Evolutionary conservation across 1,284 basidiomycete genomes (phyloP), one percentile per base, ranked within the genome.

Genomic region (Chiua sp.): DNA sequence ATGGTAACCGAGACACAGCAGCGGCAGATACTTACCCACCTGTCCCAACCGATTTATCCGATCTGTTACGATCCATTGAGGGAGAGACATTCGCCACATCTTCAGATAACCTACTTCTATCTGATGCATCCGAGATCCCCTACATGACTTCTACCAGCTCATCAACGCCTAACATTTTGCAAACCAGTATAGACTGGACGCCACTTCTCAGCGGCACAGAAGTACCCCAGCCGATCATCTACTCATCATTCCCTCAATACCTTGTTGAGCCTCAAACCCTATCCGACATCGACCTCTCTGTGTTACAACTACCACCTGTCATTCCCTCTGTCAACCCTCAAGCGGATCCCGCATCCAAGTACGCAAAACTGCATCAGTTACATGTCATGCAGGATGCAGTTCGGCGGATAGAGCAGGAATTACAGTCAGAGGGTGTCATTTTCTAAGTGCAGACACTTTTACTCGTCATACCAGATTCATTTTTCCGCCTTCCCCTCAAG

Each of bases 321-420:
- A n/a, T 44, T 2, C 52, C 57, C 3, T 0, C 33, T 39, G 32
- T 42, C 15, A 18, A 48, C 3, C 15, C 47, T 42, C 51, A 44
- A 51, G 37, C 3, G 3, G 57, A 69, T n/a, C 22, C 39, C 8
- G 28, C 53, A 18, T 62, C 48, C 8, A 65, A 56, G 50, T 56
- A 71, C 49, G 59, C 49, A 15, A 71, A 68, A 35, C 22, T 71
- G 7, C 32, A 60, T 8, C 70, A 59, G 30, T 47, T 71, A 4
- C 64, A 70, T 37, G 53, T 47, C 20, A 72, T 71, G 69, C 72
- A 72, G 60, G 70, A 71, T n/a, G 70, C 53, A 5, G 64, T 71
- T 46, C 58, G 65, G 47, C 65, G 30, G 52, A 74, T 71, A 59
- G 69, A 72, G 18, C 61, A 59, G 23, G 70, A 74, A 53, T 50